phyloP scores from a whole-genome alignment of 768 basidiomycete species.

The Aureoboletus auriporus region DNA sequence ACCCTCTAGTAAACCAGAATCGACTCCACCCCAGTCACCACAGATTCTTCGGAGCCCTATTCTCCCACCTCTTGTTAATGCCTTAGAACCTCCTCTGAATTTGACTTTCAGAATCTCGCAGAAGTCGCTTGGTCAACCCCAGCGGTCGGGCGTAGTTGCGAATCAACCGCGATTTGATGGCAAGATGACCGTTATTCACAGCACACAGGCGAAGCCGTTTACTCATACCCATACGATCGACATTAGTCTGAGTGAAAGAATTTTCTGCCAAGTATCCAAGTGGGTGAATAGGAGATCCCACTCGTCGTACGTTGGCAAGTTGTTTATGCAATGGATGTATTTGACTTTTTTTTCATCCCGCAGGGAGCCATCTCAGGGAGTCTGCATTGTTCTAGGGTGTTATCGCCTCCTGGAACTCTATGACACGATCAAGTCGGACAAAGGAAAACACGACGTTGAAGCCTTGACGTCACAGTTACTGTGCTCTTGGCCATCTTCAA shows the following conservation, averaged over 20 bases:
- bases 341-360: not conserved
- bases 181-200: conserved; percentile 18
- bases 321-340: not conserved
- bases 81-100: conserved; percentile 14
- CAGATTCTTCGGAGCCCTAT: not conserved
- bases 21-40: conserved; percentile 1
- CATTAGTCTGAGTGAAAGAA: conserved; percentile 27
- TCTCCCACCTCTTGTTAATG: conserved; percentile 10
- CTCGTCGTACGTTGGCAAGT: conserved; percentile 28
- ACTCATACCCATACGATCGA: conserved; percentile 18
- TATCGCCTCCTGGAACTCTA: conserved; percentile 33
- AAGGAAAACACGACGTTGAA: conserved; percentile 13
- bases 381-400: conserved; percentile 46
- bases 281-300: conserved; percentile 35
- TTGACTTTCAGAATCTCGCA: conserved; percentile 14
- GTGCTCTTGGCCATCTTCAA: conserved; percentile 43
- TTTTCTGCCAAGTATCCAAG: conserved; percentile 24
- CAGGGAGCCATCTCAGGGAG: conserved; percentile 33
- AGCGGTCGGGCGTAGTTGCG: not conserved
- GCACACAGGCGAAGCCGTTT: conserved; percentile 17
- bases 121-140: not conserved
- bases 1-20: not conserved
- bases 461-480: conserved; percentile 22
- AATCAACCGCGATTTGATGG: conserved; percentile 9
- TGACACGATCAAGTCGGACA: conserved; percentile 11